phyloP scores from a whole-genome alignment of 169 alveolate genomes.

The Condylostoma magnum region DNA sequence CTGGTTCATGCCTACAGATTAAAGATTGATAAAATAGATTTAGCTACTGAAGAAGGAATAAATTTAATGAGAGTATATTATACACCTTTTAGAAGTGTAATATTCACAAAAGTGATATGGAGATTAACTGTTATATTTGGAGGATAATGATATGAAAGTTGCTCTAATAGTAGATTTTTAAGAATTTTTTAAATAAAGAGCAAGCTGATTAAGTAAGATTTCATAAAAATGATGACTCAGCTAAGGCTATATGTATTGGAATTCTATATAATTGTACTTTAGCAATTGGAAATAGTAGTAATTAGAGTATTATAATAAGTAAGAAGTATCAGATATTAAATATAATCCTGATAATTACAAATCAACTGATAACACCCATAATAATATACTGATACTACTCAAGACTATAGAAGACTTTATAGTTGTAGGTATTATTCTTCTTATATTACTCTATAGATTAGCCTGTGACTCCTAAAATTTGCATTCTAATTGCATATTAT shows the following conservation, averaged over 20 bases:
- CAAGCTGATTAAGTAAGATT: slow-evolving; percentile 20
- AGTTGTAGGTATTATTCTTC: slow-evolving; percentile 64
- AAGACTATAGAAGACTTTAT: slow-evolving; percentile 31
- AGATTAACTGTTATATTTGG: slow-evolving; percentile 52
- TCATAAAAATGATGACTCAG: slow-evolving; percentile 49
- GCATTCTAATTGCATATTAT: slow-evolving; percentile 75
- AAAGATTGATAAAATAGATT: slow-evolving; percentile 53
- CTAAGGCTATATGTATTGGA: slow-evolving; percentile 62
- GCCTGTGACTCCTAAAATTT: slow-evolving; percentile 63
- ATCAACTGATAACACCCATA: slow-evolving; percentile 80
- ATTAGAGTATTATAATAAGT: neutral
- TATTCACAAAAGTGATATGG: slow-evolving; percentile 72
- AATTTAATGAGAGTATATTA: slow-evolving; percentile 58
- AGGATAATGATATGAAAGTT: slow-evolving; percentile 38
- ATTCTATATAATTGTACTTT: slow-evolving; percentile 64
- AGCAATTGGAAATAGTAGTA: slow-evolving; percentile 57
- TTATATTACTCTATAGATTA: slow-evolving; percentile 83
- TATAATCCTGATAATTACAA: slow-evolving; percentile 78
- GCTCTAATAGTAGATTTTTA: slow-evolving; percentile 67
- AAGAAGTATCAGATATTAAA: slow-evolving; percentile 62
- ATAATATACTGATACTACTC: slow-evolving; percentile 50
- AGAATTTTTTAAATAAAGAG: slow-evolving; percentile 40
- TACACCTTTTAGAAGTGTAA: slow-evolving; percentile 45
- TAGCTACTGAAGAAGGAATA: slow-evolving; percentile 28
- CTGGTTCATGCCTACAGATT: slow-evolving; percentile 62